Percentiles rank a stretch among this genome's conserved stretches.
phyloP scores from a whole-genome alignment of 2,329 filamentous ascomycete species.

The Scleromitrula shiraiana region DNA sequence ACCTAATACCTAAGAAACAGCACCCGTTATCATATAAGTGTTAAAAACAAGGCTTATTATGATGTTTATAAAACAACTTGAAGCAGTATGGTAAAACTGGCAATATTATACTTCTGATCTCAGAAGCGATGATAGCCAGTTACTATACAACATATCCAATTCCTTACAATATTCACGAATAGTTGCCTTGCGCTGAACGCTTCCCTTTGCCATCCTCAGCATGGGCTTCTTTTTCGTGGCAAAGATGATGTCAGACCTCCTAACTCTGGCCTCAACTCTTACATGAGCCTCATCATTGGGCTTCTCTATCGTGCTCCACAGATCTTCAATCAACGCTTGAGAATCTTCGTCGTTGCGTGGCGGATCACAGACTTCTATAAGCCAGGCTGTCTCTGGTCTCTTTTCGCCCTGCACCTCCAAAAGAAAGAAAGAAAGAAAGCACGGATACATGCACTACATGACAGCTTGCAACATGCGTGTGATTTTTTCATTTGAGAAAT shows the following conservation, averaged over 20 bases:
- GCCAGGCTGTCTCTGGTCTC: slow-evolving; percentile 30
- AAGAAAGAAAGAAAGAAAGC: no score
- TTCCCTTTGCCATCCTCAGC: slow-evolving; percentile 32
- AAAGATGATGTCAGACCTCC: slow-evolving; percentile 28
- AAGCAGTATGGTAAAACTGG: no score
- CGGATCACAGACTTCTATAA: slow-evolving; percentile 28
- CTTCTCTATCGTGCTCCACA: slow-evolving; percentile 29
- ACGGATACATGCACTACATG: background rate
- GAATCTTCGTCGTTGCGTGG: background rate
- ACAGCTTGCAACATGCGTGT: background rate
- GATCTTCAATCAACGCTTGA: slow-evolving; percentile 8
- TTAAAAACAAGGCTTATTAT: no score
- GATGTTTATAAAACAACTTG: no score
- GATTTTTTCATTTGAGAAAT: background rate
- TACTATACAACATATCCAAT: slow-evolving; percentile 29
- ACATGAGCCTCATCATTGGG: slow-evolving; percentile 26
- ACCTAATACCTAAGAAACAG: no score
- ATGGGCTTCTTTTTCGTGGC: slow-evolving; percentile 29
- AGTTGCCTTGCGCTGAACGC: slow-evolving; percentile 29
- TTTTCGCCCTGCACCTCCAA: no score
- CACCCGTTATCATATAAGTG: no score
- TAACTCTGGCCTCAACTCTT: slow-evolving; percentile 24
- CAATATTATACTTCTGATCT: no score
- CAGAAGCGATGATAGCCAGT: background rate
- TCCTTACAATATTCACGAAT: slow-evolving; percentile 28